Conservation (phyloP, 164 flowering plant species). For the Protea cynaroides region DNA sequence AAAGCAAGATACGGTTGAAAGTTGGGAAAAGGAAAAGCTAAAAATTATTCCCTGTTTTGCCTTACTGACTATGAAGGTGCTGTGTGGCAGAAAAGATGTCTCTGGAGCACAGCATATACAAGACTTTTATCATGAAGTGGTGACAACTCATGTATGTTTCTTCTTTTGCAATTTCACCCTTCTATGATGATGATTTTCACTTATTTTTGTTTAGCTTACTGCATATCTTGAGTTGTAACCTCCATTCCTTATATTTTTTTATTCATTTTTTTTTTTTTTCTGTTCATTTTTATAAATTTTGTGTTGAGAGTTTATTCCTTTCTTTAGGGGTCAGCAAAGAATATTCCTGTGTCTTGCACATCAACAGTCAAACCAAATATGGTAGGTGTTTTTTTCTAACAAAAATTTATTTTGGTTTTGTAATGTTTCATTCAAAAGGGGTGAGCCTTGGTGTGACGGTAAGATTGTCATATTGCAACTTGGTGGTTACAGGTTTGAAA, state of each 20-base stretch:
- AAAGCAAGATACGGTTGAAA: no score
- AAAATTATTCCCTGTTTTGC: background rate
- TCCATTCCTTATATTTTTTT: no score
- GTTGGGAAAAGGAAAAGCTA: background rate
- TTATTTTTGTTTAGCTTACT: no score
- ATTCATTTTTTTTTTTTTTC: no score
- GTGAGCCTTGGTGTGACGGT: no score
- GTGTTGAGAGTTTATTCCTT: background rate
- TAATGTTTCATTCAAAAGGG: background rate
- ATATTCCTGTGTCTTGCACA: constrained; percentile 70
- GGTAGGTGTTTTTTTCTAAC: constrained; percentile 33
- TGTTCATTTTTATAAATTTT: background rate
- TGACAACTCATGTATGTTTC: constrained; percentile 44
- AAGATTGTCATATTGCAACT: no score
- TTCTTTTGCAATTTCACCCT: background rate
- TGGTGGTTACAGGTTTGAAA: no score
- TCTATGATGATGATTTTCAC: no score
- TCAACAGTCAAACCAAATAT: constrained; percentile 46
- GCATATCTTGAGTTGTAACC: no score
- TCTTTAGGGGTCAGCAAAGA: constrained; percentile 69
- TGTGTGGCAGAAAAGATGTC: constrained; percentile 40
- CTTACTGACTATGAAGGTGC: background rate
- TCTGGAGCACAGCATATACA: constrained; percentile 56
- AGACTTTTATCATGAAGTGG: constrained; percentile 51
- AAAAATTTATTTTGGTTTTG: background rate